A percentile compares a stretch with the other conserved stretches of the same genome.
Evolutionary conservation across 2,329 filamentous ascomycete species (phyloP).

Genomic region (Colletotrichum salicis): DNA sequence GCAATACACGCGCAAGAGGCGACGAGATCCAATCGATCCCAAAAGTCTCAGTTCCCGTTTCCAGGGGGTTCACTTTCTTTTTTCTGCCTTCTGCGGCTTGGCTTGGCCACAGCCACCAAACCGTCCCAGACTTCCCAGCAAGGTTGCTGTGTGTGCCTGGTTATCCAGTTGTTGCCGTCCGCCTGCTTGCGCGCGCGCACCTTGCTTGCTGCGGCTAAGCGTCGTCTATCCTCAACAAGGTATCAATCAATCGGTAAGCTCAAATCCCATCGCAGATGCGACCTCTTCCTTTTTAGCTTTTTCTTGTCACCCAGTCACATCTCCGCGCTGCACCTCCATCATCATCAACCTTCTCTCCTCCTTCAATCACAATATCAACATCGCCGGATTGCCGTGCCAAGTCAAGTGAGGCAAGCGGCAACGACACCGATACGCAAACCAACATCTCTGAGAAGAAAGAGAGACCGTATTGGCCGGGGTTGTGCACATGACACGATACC

Average conservation of each 20-base stretch:
- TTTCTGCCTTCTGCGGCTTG: slow-evolving; percentile 10
- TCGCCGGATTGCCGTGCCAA: background rate
- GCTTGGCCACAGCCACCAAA: slow-evolving; percentile 30
- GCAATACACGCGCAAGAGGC: slow-evolving; percentile 11
- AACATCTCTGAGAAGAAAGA: background rate
- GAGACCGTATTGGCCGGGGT: background rate
- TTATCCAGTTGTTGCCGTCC: slow-evolving; percentile 21
- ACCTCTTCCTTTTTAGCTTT: slow-evolving; percentile 2
- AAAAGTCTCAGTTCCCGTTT: slow-evolving; percentile 26
- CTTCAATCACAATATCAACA: slow-evolving; percentile 23
- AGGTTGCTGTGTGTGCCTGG: slow-evolving; percentile 32
- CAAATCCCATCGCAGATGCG: slow-evolving; percentile 18
- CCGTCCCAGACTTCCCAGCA: background rate
- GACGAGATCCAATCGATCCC: slow-evolving; percentile 23
- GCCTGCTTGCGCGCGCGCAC: slow-evolving; percentile 16
- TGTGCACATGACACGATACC: slow-evolving; percentile 6
- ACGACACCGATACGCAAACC: background rate
- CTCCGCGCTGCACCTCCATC: slow-evolving; percentile 3
- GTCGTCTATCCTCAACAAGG: slow-evolving; percentile 8
- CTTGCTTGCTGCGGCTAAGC: slow-evolving; percentile 25
- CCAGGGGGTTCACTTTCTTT: slow-evolving; percentile 24
- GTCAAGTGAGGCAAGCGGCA: slow-evolving; percentile 31
- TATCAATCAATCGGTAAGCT: slow-evolving; percentile 32
- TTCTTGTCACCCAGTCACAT: background rate
- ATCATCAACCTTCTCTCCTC: background rate